Evolutionary conservation across 2,329 filamentous ascomycete species (phyloP).

Genomic region (Arthrobotrys pseudoclavata): DNA sequence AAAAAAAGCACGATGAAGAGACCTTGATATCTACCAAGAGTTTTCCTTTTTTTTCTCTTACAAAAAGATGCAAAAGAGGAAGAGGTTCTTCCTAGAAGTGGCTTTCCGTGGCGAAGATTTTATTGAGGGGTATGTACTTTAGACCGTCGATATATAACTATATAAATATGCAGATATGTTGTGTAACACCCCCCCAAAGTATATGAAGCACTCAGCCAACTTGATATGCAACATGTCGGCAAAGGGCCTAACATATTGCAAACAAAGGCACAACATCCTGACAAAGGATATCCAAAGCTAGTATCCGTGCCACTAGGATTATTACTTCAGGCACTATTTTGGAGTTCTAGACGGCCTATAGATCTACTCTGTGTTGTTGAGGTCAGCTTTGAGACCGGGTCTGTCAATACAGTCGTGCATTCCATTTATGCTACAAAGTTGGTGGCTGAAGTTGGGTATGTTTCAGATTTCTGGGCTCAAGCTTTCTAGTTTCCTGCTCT

Average conservation of each 20-base stretch:
- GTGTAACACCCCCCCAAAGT: not conserved
- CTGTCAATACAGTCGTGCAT: not conserved
- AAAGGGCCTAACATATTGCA: not conserved
- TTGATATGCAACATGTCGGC: not conserved
- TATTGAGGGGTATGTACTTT: no score
- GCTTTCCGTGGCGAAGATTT: no score
- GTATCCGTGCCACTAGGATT: not conserved
- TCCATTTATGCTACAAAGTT: not conserved
- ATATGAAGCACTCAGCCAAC: not conserved
- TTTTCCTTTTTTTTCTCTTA: no score
- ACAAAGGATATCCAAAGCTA: not conserved
- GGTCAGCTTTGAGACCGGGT: not conserved
- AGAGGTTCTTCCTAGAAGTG: no score
- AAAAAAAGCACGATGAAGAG: no score
- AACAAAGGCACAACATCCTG: slow-evolving; percentile 9
- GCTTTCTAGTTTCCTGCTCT: not conserved
- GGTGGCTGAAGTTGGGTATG: no score
- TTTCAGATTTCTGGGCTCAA: not conserved
- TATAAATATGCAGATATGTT: not conserved
- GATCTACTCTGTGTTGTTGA: not conserved
- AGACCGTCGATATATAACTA: not conserved
- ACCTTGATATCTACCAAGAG: no score
- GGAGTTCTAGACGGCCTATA: not conserved
- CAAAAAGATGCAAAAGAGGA: no score
- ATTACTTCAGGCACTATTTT: not conserved